Evolutionary conservation across 2,329 filamentous ascomycete species (phyloP).

Genomic region (Aspergillus sp.): DNA sequence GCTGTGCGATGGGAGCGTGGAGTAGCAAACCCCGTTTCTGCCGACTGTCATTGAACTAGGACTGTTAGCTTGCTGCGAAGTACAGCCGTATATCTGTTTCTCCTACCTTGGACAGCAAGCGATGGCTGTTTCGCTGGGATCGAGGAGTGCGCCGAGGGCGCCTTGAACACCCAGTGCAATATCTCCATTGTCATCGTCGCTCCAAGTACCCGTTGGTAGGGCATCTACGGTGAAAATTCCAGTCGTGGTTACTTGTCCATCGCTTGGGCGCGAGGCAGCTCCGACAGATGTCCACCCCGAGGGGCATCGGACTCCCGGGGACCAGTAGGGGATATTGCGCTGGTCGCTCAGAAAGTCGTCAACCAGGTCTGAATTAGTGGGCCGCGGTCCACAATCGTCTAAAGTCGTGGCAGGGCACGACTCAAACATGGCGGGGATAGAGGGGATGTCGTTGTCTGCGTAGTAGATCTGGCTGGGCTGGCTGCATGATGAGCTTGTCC

Average conservation of each 20-base stretch:
- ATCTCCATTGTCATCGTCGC: neutral
- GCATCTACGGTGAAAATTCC: neutral
- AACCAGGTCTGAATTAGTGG: neutral
- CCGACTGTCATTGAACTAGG: constrained; percentile 5
- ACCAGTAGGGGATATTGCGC: constrained; percentile 1
- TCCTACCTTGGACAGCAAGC: constrained; percentile 10
- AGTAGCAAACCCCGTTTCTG: constrained; percentile 4
- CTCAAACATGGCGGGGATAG: neutral
- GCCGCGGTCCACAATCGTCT: constrained; percentile 1
- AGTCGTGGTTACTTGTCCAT: neutral
- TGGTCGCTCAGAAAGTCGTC: neutral
- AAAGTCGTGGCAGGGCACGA: neutral
- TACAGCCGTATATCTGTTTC: no score
- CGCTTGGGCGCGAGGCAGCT: neutral
- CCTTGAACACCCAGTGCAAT: neutral
- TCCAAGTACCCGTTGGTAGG: neutral
- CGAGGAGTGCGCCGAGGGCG: constrained; percentile 1
- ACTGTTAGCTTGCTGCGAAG: neutral
- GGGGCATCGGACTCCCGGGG: constrained; percentile 4
- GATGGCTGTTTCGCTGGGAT: constrained; percentile 6
- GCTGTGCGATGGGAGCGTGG: neutral
- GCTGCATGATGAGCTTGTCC: neutral
- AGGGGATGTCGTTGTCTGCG: neutral
- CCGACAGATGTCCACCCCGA: constrained; percentile 8
- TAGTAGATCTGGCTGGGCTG: neutral